phyloP scores from a whole-genome alignment of 164 flowering plant species.

The Cinnamomum chago region DNA sequence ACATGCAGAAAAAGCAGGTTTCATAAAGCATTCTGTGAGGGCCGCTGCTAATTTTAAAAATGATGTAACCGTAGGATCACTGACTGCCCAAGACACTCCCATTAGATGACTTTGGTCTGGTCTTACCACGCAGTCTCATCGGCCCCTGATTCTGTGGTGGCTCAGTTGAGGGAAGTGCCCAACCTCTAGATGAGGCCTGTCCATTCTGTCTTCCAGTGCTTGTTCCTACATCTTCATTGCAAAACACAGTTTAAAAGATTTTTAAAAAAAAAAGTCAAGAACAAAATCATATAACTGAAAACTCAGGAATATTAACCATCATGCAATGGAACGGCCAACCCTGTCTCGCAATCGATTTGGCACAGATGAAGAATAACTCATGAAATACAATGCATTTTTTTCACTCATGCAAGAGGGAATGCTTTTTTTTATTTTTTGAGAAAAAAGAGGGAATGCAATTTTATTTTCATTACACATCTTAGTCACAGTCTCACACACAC shows the following conservation, averaged over 20 bases:
- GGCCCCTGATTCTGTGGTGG: constrained; percentile 15
- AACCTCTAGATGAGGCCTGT: constrained; percentile 24
- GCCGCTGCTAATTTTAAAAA: too few relatives aligned
- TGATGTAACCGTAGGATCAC: not conserved
- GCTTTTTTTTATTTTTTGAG: too few relatives aligned
- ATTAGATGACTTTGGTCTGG: constrained; percentile 1
- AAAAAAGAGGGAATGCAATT: not conserved
- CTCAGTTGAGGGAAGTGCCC: constrained; percentile 68
- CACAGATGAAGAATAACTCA: too few relatives aligned
- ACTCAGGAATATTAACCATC: not conserved
- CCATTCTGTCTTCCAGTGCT: constrained; percentile 22
- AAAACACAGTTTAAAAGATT: too few relatives aligned
- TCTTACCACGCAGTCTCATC: not conserved
- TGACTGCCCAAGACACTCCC: constrained; percentile 4
- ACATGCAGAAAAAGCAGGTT: too few relatives aligned
- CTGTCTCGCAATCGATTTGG: too few relatives aligned
- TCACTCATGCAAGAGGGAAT: too few relatives aligned
- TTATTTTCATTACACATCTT: not conserved
- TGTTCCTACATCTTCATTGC: constrained; percentile 16
- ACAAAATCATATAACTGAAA: not conserved
- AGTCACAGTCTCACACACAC: too few relatives aligned
- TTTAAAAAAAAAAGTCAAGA: not conserved
- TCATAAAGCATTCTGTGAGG: too few relatives aligned
- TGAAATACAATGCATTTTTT: too few relatives aligned
- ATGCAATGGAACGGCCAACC: too few relatives aligned